Base-by-base conservation (phyloP, 768 basidiomycete species). In the Hydnomerulius pinastri region DNA sequence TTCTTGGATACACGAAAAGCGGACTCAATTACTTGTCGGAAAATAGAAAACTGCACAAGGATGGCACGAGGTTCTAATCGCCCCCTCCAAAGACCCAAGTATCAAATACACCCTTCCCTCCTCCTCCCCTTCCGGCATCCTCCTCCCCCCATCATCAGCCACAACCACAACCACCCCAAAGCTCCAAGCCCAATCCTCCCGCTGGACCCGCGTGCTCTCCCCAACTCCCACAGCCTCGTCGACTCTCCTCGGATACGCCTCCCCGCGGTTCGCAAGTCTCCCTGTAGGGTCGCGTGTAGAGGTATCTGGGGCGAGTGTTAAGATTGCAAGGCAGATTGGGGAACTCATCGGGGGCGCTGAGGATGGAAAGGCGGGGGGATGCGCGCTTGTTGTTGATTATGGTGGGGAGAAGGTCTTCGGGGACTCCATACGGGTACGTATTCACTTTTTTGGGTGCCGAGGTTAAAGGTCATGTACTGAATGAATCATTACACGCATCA, bases 301-400 rank as follows among this genome's bases (percentile, higher is more conserved):
- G 65, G 85, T 98, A 12, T 90, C 87, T 0, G 85, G 84, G 0
- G 74, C 79, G 0, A 76, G 84, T 2, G 90, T 83, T 65, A 81
- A 79, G 52, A 81, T 85, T 39, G 90, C 87, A 13, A 78, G 82
- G 3, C 73, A 75, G 43, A 67, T 95, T 6, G 91, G 85, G 2
- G 77, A 85, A 56, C 68, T 97, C 2, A 62, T 96, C 3, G 55
- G 69, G 36, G 45, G 45, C 17, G 18, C 36, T 9, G 9, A 28
- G 43, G 36, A 5, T 17, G 49, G 39, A n/a, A 23, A 23, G 9
- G 49, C 24, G 1, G 74, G 76, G 12, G 82, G 83, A 9, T 82
- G 82, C 47, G 96, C 85, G 0, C 73, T 99, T 50, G 77, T 98
- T 17, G 73, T 98, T 8, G 97, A 99, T 69, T 98, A 98, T 62